These are phyloP conservation scores for Arabidopsis suecica DNA, from an alignment of 345 rosid species.

Conservation along the genomic window DNA sequence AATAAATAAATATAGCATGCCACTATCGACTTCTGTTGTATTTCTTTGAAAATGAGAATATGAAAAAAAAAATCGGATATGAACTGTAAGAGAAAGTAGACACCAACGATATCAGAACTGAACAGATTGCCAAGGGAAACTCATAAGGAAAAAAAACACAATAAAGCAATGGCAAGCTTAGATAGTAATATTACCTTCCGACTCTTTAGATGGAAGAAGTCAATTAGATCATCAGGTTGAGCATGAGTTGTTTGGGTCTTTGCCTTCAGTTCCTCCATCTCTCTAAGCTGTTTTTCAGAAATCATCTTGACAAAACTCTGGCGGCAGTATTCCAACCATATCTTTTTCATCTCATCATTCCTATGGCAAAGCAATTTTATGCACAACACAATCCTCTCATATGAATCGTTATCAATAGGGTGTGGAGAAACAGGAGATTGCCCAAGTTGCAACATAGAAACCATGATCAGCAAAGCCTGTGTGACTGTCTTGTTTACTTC, in stretches of 20 bases:
- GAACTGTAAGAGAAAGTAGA: conserved; percentile 17
- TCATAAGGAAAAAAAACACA: neutral
- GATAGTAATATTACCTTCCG: conserved; percentile 64
- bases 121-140: neutral
- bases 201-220: conserved; percentile 98
- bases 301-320: conserved; percentile 97
- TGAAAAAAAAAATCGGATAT: neutral
- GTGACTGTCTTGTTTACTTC: conserved; percentile 75
- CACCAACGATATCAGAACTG: conserved; percentile 8
- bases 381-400: conserved; percentile 84
- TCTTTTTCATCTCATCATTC: conserved; percentile 76
- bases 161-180: neutral
- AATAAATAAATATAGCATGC: neutral
- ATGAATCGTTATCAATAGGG: conserved; percentile 92
- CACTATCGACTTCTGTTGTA: neutral
- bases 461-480: conserved; percentile 83
- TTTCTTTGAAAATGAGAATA: neutral
- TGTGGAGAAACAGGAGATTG: conserved; percentile 87
- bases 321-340: conserved; percentile 92
- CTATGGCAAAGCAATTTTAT: conserved; percentile 81
- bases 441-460: conserved; percentile 92
- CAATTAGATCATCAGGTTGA: conserved; percentile 97
- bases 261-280: conserved; percentile 88
- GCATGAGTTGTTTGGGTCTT: conserved; percentile 92
- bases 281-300: conserved; percentile 85